Evolutionary conservation across 495 filamentous ascomycete genomes (phyloP), one percentile per base, ranked within the genome.

Genomic region (Parmelia sp.): DNA sequence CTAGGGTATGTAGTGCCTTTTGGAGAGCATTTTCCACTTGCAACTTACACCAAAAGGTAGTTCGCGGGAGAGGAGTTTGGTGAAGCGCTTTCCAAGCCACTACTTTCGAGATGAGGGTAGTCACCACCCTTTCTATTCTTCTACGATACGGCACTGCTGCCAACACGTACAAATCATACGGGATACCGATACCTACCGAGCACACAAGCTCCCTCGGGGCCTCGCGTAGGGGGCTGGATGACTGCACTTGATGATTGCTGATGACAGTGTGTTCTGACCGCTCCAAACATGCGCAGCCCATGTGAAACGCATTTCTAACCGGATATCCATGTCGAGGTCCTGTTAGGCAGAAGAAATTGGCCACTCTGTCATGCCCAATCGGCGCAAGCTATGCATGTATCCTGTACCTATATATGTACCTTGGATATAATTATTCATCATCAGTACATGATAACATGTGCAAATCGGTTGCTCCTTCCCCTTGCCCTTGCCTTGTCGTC

Each of bases 251-350:
- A n/a, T 36, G 35, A 36, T 36, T 4, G 10, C 35, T 36, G 35
- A 36, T 36, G 35, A 36, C 5, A 36, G 29, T 36, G 11, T n/a
- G 23, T 25, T 47, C 37, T 44, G 51, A 63, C 51, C 37, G 39
- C 37, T 36, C 57, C 61, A 23, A 47, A 63, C 25, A 53, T 63
- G 51, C 51, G 53, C 61, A 57, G 27, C 29, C 21, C 31, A 25
- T 14, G 51, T 63, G 61, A 63, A 63, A 63, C 61, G 56, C 61
- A 57, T 19, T 44, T 63, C 61, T 53, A 57, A 63, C 51, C 21
- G 40, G 51, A 8, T 57, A 42, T 33, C 55, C 25, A 57, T 57
- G 25, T 44, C 21, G 9, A 49, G 5, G 61, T 31, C 33, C 61
- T 40, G 37, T 42, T 25, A 57, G 11, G 29, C 39, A 3, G 4